Conservation (phyloP, 129 eudicot species). For the Mikania micrantha region DNA sequence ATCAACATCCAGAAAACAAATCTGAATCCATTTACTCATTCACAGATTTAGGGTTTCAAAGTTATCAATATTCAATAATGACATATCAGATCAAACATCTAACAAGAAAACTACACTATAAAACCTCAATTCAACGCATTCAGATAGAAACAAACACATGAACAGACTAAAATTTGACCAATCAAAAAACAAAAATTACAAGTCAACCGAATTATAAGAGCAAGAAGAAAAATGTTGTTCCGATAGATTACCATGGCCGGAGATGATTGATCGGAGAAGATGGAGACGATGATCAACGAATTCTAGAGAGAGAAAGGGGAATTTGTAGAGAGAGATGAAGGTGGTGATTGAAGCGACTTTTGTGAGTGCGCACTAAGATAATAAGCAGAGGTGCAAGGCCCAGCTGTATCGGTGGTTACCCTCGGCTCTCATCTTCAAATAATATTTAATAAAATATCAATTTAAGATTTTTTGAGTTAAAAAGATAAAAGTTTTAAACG, state of each 20-base stretch:
- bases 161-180: background rate
- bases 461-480: background rate
- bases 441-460: slow-evolving; percentile 23
- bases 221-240: background rate
- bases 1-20: background rate
- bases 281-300: slow-evolving; percentile 1
- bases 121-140: slow-evolving; percentile 13
- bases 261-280: slow-evolving; percentile 30
- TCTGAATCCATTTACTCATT: background rate
- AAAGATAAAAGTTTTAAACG: too few relatives aligned
- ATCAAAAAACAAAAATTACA: background rate
- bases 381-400: slow-evolving; percentile 16
- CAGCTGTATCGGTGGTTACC: slow-evolving; percentile 24
- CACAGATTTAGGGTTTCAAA: slow-evolving; percentile 23
- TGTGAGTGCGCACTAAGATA: slow-evolving; percentile 1
- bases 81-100: background rate
- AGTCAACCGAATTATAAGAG: slow-evolving; percentile 16
- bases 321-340: background rate
- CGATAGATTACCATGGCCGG: slow-evolving; percentile 23
- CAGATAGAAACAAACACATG: background rate
- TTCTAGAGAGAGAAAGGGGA: slow-evolving; percentile 15
- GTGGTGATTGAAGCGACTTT: background rate
- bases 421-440: slow-evolving; percentile 16
- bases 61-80: background rate
- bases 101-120: background rate